Base-by-base conservation (phyloP, 2,329 filamentous ascomycete genomes). In the Sporothrix euskadiensis region DNA sequence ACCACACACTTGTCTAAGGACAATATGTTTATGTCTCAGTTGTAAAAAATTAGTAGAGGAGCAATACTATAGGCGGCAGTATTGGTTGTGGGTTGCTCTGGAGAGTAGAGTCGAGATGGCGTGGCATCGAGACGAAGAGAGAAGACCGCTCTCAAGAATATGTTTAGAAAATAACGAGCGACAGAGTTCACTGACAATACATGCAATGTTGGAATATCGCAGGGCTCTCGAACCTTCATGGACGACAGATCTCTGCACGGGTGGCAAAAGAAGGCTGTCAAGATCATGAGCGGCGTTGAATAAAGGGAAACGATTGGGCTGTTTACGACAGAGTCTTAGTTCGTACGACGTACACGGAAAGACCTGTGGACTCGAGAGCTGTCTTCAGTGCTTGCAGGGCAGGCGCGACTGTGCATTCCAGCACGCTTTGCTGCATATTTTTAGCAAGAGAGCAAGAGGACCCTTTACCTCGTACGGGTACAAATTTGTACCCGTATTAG, bases 311-410 rank as follows among this genome's bases (percentile, higher is more conserved):
- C 59, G 49, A 74, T 74, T 73, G 73, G 73, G 12, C 41, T 3
- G 16, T 73, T 72, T 74, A 74, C 73, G 73, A 74, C 10, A 16
- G 14, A 14, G 10, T 32, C 26, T n/a, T 26, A 26, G 26, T 26
- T 26, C 26, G 1, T 26, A 26, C 26, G 6, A n/a, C 52, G 39
- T n/a, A 59, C 19, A 41, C 49, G 35, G 52, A 57, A 44, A 57
- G 68, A n/a, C n/a, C 52, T 22, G 47, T 69, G 30, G 47, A 32
- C 44, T 35, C 35, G 35, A 35, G 5, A 35, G 35, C 35, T 8
- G 35, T 35, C 35, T 35, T 35, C 35, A 35, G 35, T 44, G 41
- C 12, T 14, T 6, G 9, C 41, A 44, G 41, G 41, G 41, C 41
- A 44, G 41, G 44, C 14, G 14, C 44, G 14, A 49, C 44, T 49